Evolutionary conservation across 2,329 filamentous ascomycete species (phyloP).

Genomic region (Fusarium pininemorale): DNA sequence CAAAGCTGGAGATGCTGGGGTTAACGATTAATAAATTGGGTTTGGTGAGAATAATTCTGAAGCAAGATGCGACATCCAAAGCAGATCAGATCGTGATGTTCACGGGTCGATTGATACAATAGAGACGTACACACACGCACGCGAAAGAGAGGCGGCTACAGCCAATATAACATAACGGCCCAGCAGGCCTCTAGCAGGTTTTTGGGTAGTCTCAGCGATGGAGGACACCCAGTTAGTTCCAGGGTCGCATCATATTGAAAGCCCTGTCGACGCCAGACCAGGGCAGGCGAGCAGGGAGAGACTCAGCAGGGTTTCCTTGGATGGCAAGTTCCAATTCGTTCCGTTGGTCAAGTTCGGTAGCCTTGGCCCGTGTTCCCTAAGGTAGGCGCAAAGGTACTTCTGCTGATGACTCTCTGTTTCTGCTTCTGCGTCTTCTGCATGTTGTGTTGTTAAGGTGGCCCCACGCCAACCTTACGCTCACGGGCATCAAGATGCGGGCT

Average conservation of each 20-base stretch:
- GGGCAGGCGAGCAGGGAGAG: slow-evolving; percentile 1
- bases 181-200: slow-evolving; percentile 30
- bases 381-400: slow-evolving; percentile 1
- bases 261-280: slow-evolving; percentile 7
- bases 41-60: not conserved
- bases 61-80: not conserved
- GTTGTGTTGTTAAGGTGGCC: slow-evolving; percentile 18
- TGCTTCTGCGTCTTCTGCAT: not conserved
- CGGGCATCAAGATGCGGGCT: slow-evolving; percentile 1
- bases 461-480: slow-evolving; percentile 10
- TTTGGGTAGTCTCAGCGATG: slow-evolving; percentile 34
- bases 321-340: slow-evolving; percentile 16
- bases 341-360: not conserved
- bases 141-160: slow-evolving; percentile 27
- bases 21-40: not conserved
- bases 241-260: slow-evolving; percentile 21
- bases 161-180: slow-evolving; percentile 36
- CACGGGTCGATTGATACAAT: slow-evolving; percentile 18
- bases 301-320: slow-evolving; percentile 21
- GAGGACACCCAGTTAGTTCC: slow-evolving; percentile 10
- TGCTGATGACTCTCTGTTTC: not conserved
- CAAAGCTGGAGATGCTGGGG: not conserved
- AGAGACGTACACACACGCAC: slow-evolving; percentile 18
- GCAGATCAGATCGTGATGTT: slow-evolving; percentile 1
- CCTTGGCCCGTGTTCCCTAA: slow-evolving; percentile 19